phyloP scores from a whole-genome alignment of 345 rosid genomes.

The Hibiscus trionum region DNA sequence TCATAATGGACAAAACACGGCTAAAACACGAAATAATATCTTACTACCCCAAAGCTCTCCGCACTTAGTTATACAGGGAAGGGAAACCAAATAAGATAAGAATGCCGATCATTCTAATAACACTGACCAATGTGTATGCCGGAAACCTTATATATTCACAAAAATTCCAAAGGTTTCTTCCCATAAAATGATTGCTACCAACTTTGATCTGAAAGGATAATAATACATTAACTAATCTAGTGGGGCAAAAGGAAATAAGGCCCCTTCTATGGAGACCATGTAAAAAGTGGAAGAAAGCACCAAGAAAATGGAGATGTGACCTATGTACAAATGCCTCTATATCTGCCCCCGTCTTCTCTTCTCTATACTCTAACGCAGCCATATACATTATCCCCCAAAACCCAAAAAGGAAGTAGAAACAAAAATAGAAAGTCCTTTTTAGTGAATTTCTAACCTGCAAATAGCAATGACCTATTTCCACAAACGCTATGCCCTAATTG shows the following conservation, averaged over 20 bases:
- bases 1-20: too few species aligned
- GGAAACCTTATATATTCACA: background rate
- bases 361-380: slow-evolving; percentile 38
- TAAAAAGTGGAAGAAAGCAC: slow-evolving; percentile 19
- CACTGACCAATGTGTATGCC: background rate
- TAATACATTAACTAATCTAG: slow-evolving; percentile 47
- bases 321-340: slow-evolving; percentile 68
- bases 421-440: background rate
- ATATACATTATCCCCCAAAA: slow-evolving; percentile 53
- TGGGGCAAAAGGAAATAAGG: slow-evolving; percentile 20
- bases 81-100: background rate
- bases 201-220: slow-evolving; percentile 34
- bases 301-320: slow-evolving; percentile 30
- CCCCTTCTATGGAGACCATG: slow-evolving; percentile 13
- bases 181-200: slow-evolving; percentile 31
- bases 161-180: slow-evolving; percentile 36
- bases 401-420: slow-evolving; percentile 18
- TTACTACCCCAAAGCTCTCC: background rate
- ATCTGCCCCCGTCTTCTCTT: slow-evolving; percentile 38
- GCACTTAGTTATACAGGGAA: background rate
- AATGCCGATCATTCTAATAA: background rate
- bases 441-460: slow-evolving; percentile 19
- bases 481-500: slow-evolving; percentile 16
- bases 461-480: slow-evolving; percentile 10
- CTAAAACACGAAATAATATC: too few species aligned